Conservation (phyloP, 345 rosid species). For the Zanthoxylum bungeanum region DNA sequence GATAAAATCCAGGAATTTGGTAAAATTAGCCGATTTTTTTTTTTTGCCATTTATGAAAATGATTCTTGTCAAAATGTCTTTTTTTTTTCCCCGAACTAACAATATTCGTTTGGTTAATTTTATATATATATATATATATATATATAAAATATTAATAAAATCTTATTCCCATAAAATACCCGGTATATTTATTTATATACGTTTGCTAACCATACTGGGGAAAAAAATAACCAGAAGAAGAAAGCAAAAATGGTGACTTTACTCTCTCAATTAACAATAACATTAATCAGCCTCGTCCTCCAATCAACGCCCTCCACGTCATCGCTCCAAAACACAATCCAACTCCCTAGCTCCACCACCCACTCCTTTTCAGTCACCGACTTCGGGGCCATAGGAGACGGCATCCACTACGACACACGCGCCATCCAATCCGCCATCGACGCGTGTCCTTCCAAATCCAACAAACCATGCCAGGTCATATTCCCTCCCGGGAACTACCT, state of each 20-base stretch:
- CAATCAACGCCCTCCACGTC: constrained; percentile 39
- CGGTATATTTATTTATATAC: too few species aligned
- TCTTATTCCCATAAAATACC: too few species aligned
- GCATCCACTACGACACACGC: constrained; percentile 61
- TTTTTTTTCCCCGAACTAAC: too few species aligned
- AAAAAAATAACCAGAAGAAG: neutral
- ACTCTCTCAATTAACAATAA: neutral
- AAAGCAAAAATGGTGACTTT: neutral
- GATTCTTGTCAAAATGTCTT: too few species aligned
- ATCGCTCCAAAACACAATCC: constrained; percentile 20
- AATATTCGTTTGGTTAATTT: too few species aligned
- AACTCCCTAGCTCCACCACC: constrained; percentile 20
- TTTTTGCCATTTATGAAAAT: too few species aligned
- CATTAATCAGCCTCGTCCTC: constrained; percentile 10
- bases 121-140: too few species aligned
- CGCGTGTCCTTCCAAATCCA: constrained; percentile 45
- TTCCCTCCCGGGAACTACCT: constrained; percentile 77
- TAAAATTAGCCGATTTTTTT: too few species aligned
- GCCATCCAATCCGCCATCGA: constrained; percentile 79
- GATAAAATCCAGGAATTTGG: too few species aligned
- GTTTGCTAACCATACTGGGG: too few species aligned
- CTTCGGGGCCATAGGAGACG: constrained; percentile 87
- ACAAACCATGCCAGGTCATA: constrained; percentile 52
- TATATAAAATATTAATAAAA: too few species aligned
- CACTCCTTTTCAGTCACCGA: constrained; percentile 38